phyloP scores from a whole-genome alignment of 768 basidiomycete genomes.

The Pseudohyphozyma bogoriensis region DNA sequence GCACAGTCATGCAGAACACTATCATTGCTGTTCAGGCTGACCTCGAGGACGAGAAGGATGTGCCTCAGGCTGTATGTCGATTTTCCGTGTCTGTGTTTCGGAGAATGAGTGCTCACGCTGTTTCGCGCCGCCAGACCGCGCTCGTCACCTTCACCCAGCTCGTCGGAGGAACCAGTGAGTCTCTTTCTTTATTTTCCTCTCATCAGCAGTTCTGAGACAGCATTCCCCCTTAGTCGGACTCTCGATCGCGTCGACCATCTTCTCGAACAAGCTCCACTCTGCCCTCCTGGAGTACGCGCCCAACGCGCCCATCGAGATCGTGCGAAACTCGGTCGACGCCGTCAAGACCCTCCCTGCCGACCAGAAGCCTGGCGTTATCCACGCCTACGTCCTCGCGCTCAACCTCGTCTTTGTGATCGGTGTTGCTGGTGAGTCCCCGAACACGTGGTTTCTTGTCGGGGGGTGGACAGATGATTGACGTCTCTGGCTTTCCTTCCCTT shows the following conservation, averaged over 20 bases:
- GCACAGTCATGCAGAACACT: constrained; percentile 38
- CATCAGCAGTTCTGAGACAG: constrained; percentile 24
- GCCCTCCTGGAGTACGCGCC: constrained; percentile 19
- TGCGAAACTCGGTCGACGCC: constrained; percentile 30
- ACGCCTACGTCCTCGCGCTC: constrained; percentile 28
- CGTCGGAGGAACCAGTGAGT: not conserved
- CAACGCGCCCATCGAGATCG: constrained; percentile 35
- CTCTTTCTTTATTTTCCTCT: not conserved
- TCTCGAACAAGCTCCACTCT: constrained; percentile 28
- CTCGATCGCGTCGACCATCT: constrained; percentile 15
- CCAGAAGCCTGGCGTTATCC: constrained; percentile 19
- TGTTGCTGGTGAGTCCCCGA: constrained; percentile 30
- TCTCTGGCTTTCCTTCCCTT: no score
- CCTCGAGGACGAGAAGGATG: constrained; percentile 34
- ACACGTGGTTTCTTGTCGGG: not conserved
- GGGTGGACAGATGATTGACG: constrained; percentile 25
- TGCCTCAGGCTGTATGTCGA: constrained; percentile 39
- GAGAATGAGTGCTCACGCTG: no score
- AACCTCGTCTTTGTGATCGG: constrained; percentile 38
- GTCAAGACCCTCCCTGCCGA: constrained; percentile 34
- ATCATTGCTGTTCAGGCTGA: constrained; percentile 42
- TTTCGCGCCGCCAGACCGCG: no score
- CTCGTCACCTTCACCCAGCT: constrained; percentile 36
- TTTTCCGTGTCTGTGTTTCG: no score
- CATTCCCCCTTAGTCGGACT: no score